A percentile compares a stretch with the other conserved stretches of the same genome.
phyloP scores from a whole-genome alignment of 2,329 filamentous ascomycete species.

The Cercospora canescens region DNA sequence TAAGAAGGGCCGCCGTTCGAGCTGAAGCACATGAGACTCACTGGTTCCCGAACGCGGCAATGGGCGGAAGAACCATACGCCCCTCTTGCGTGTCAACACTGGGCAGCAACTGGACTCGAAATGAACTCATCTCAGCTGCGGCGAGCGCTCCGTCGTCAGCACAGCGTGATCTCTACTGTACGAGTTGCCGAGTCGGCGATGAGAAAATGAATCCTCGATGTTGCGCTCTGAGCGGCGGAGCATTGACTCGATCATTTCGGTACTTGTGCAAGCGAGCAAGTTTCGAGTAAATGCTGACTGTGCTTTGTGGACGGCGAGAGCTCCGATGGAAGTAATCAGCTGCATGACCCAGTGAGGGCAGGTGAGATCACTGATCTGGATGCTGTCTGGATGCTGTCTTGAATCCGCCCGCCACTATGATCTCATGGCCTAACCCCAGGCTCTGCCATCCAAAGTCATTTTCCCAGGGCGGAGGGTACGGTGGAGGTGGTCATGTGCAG shows the following conservation, averaged over 20 bases:
- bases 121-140: background rate
- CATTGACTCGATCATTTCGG: background rate
- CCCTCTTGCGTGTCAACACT: background rate
- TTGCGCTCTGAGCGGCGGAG: background rate
- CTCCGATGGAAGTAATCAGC: background rate
- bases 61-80: background rate
- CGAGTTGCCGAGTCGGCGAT: background rate
- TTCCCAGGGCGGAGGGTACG: background rate
- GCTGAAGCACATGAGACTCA: background rate
- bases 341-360: background rate
- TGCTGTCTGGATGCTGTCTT: background rate
- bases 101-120: background rate
- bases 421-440: too few species aligned
- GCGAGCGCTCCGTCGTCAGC: background rate
- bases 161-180: background rate
- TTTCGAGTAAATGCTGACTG: background rate
- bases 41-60: background rate
- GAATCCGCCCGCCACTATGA: too few species aligned
- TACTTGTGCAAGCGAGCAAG: background rate
- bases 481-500: background rate
- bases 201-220: background rate
- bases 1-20: background rate
- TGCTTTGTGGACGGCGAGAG: background rate
- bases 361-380: background rate
- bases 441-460: background rate